Evolutionary conservation across 1,139 yeast species (phyloP).

Genomic region (Pneumocystis wakefieldiae): DNA sequence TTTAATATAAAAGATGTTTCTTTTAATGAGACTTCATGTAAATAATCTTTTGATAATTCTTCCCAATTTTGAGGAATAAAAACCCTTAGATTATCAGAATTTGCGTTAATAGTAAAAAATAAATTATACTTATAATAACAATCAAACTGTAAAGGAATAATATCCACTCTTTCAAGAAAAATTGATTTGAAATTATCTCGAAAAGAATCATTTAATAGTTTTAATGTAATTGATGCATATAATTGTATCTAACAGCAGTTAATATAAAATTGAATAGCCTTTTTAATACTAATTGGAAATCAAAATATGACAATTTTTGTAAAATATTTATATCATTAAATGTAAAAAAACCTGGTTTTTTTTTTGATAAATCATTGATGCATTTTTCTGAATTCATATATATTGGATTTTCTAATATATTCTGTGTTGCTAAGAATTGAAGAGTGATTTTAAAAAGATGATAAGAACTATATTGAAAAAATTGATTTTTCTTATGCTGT

Average conservation of each 20-base stretch:
- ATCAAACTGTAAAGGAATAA: conserved; percentile 26
- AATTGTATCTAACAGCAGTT: conserved; percentile 51
- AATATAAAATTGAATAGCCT: conserved; percentile 44
- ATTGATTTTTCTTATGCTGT: conserved; percentile 55
- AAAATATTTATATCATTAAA: conserved; percentile 14
- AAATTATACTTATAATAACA: neutral
- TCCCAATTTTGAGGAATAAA: neutral
- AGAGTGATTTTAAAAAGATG: conserved; percentile 83
- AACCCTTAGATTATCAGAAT: neutral
- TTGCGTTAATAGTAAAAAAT: neutral
- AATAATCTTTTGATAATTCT: neutral
- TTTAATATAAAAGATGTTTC: neutral
- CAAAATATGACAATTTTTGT: neutral
- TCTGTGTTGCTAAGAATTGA: conserved; percentile 66
- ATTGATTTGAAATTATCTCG: conserved; percentile 74
- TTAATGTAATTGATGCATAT: conserved; percentile 55
- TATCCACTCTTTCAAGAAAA: conserved; percentile 48
- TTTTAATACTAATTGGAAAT: neutral
- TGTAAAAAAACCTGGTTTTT: conserved; percentile 66
- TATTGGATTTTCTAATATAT: conserved; percentile 32
- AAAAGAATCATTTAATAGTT: conserved; percentile 58
- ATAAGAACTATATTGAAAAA: conserved; percentile 71
- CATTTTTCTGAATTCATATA: conserved; percentile 13
- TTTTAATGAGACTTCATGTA: neutral
- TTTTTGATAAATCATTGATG: conserved; percentile 51